Conservation (phyloP, 2,329 filamentous ascomycete species). For the Aureobasidium pullulans region DNA sequence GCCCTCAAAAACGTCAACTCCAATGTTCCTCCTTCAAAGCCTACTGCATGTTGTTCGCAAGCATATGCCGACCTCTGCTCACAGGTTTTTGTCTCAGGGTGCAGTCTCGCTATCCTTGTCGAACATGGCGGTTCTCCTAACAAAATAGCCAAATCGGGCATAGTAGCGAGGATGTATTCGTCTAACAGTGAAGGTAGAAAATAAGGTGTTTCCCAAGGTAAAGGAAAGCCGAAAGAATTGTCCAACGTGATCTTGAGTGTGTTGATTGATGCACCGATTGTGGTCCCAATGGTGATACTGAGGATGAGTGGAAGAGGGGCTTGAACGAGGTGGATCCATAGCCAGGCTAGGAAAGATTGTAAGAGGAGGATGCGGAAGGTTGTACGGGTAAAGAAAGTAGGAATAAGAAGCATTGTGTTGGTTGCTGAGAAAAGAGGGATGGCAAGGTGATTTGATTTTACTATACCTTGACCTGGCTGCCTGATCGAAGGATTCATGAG, state of each 20-base stretch:
- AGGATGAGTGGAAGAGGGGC: background rate
- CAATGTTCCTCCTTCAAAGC: background rate
- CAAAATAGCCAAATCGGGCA: slow-evolving; percentile 1
- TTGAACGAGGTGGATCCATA: background rate
- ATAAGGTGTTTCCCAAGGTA: slow-evolving; percentile 1
- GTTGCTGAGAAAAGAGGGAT: too few species aligned
- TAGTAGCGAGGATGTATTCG: background rate
- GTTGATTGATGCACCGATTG: background rate
- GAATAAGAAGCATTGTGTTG: background rate
- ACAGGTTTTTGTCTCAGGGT: background rate
- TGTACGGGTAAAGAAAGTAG: background rate
- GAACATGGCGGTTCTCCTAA: background rate
- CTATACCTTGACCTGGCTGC: too few species aligned
- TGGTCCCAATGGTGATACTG: background rate
- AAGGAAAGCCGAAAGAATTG: background rate
- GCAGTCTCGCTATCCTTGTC: background rate
- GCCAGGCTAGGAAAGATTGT: background rate
- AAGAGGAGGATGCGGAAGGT: background rate
- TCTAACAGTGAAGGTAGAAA: background rate
- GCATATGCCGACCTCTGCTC: background rate
- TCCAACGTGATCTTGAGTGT: background rate
- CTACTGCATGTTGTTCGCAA: background rate
- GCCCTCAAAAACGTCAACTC: background rate
- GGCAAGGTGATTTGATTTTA: too few species aligned
- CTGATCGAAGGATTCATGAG: too few species aligned